Percentiles rank a stretch among this genome's conserved stretches.
These are phyloP conservation scores for Lichenothelia convexa DNA, from an alignment of 495 filamentous ascomycete genomes.

Conservation along the genomic window DNA sequence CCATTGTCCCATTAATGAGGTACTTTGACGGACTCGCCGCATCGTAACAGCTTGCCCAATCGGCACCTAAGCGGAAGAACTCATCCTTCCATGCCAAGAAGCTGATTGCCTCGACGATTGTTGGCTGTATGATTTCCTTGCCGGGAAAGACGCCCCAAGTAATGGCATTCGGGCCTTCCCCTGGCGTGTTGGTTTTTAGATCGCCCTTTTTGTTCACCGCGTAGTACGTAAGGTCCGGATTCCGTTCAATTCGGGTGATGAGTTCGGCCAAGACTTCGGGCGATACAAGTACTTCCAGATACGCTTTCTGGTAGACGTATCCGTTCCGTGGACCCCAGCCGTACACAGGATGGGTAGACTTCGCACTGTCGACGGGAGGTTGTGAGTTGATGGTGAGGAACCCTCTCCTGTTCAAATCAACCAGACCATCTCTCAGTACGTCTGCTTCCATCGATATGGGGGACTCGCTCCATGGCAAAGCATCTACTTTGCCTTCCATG, in stretches of 20 bases:
- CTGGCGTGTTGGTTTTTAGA: slow-evolving; percentile 66
- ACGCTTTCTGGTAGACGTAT: slow-evolving; percentile 97
- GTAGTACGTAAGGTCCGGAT: slow-evolving; percentile 79
- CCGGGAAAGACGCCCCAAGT: slow-evolving; percentile 99
- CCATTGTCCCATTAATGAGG: slow-evolving; percentile 67
- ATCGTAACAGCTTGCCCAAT: slow-evolving; percentile 86
- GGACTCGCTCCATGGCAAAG: slow-evolving; percentile 87
- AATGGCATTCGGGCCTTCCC: slow-evolving; percentile 82
- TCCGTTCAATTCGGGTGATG: slow-evolving; percentile 56
- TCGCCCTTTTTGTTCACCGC: slow-evolving; percentile 67
- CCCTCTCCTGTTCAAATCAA: slow-evolving; percentile 67
- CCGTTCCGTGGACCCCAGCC: slow-evolving; percentile 92
- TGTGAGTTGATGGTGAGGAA: slow-evolving; percentile 96
- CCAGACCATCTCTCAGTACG: slow-evolving; percentile 52
- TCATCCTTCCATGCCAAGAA: slow-evolving; percentile 99
- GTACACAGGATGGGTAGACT: slow-evolving; percentile 66
- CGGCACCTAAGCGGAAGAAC: slow-evolving; percentile 75
- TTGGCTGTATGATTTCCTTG: slow-evolving; percentile 97
- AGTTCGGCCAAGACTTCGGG: slow-evolving; percentile 63
- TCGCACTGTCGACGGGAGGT: slow-evolving; percentile 83
- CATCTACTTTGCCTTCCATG: slow-evolving; percentile 58
- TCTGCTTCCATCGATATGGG: slow-evolving; percentile 68
- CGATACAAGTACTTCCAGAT: slow-evolving; percentile 76
- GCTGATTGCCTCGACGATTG: slow-evolving; percentile 94
- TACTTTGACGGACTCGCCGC: slow-evolving; percentile 60